Evolutionary conservation across 1,139 yeast species (phyloP).

Genomic region (Lodderomyces orthopsilosis): DNA sequence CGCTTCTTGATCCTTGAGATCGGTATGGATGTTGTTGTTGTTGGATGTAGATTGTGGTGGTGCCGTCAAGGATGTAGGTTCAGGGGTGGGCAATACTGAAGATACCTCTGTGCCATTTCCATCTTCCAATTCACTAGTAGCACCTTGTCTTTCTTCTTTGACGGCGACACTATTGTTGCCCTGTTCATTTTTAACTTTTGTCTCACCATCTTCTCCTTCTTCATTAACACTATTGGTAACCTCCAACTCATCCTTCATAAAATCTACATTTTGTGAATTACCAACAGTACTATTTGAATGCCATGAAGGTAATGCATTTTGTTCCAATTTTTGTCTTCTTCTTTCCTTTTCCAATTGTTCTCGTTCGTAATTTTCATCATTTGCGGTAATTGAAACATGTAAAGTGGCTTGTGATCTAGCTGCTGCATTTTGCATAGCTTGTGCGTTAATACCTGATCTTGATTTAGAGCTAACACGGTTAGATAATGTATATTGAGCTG

Average conservation of each 20-base stretch:
- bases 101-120: slow-evolving; percentile 1
- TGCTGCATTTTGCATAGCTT: slow-evolving; percentile 36
- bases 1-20: slow-evolving; percentile 58
- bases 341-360: slow-evolving; percentile 67
- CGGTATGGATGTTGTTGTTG: slow-evolving; percentile 17
- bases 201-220: not conserved
- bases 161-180: slow-evolving; percentile 16
- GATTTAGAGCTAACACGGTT: slow-evolving; percentile 31
- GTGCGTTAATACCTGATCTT: slow-evolving; percentile 26
- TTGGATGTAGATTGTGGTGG: slow-evolving; percentile 8
- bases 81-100: slow-evolving; percentile 8
- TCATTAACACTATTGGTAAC: not conserved
- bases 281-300: slow-evolving; percentile 90
- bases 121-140: slow-evolving; percentile 13
- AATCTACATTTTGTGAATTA: slow-evolving; percentile 28
- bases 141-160: not conserved
- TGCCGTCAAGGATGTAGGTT: slow-evolving; percentile 7
- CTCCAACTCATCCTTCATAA: slow-evolving; percentile 13
- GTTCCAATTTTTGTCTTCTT: slow-evolving; percentile 74
- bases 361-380: slow-evolving; percentile 72
- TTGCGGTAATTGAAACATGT: slow-evolving; percentile 89
- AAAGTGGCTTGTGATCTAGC: slow-evolving; percentile 65
- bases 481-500: slow-evolving; percentile 58
- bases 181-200: slow-evolving; percentile 11
- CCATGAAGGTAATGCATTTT: slow-evolving; percentile 97